Evolutionary conservation across 306 rosid genomes (phyloP).

Genomic region (Luffa acutangula): DNA sequence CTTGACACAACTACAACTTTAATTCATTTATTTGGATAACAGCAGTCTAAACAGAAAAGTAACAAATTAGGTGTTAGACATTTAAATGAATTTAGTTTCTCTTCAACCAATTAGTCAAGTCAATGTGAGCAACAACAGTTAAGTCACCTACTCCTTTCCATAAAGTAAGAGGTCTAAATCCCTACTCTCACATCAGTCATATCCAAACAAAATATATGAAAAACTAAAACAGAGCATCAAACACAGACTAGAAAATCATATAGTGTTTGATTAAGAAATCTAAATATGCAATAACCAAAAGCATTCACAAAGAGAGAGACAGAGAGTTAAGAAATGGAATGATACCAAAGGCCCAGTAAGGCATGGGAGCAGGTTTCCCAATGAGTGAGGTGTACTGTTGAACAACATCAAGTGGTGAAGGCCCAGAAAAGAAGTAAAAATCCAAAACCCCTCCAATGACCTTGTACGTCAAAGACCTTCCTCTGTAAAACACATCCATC

Average conservation of each 20-base stretch:
- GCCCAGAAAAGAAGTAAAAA: constrained; percentile 88
- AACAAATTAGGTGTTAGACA: not conserved
- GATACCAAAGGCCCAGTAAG: constrained; percentile 95
- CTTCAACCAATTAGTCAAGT: too few species aligned
- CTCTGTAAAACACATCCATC: constrained; percentile 91
- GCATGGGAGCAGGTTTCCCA: constrained; percentile 98
- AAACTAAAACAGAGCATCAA: not conserved
- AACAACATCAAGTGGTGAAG: constrained; percentile 69
- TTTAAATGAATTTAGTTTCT: too few species aligned
- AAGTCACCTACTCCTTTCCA: not conserved
- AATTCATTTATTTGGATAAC: not conserved
- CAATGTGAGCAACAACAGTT: too few species aligned
- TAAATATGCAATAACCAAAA: not conserved
- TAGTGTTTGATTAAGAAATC: not conserved
- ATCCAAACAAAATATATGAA: not conserved
- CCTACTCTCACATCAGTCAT: not conserved
- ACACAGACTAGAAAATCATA: not conserved
- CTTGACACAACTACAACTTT: not conserved
- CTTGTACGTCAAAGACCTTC: constrained; percentile 70
- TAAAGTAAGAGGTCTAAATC: not conserved
- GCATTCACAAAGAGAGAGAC: not conserved
- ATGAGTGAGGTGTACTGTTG: constrained; percentile 82
- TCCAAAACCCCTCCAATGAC: constrained; percentile 87
- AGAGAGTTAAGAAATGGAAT: not conserved
- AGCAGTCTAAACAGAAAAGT: not conserved